A percentile compares a stretch with the other conserved stretches of the same genome.
phyloP scores from a whole-genome alignment of 805 yeast species.

The Candida qinlingensis region DNA sequence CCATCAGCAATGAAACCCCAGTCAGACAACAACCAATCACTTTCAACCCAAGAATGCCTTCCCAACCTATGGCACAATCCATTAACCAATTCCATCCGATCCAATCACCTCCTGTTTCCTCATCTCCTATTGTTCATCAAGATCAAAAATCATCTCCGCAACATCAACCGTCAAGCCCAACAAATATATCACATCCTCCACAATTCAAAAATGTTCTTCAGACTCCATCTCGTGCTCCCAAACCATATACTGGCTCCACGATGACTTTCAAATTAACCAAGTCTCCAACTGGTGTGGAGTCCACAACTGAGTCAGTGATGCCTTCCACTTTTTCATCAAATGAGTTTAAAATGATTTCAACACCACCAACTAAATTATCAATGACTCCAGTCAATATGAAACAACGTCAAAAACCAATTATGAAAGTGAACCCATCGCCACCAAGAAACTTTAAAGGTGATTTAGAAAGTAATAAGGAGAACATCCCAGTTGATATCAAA shows the following conservation, averaged over 20 bases:
- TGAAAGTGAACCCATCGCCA: constrained; percentile 18
- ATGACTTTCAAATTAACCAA: constrained; percentile 20
- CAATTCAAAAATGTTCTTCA: constrained; percentile 1
- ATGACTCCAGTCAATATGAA: constrained; percentile 12
- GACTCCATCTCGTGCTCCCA: constrained; percentile 20
- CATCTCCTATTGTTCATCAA: not conserved
- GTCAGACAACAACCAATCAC: constrained; percentile 7
- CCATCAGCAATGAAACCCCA: constrained; percentile 4
- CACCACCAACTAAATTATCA: constrained; percentile 1
- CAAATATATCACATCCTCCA: constrained; percentile 1
- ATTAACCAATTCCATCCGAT: not conserved
- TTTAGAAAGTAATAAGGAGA: constrained; percentile 5
- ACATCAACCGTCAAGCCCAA: not conserved
- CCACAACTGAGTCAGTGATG: too few relatives aligned
- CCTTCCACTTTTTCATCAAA: not conserved
- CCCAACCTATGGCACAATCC: not conserved
- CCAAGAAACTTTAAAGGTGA: constrained; percentile 8
- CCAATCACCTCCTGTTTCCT: not conserved
- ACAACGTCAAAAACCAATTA: constrained; percentile 17
- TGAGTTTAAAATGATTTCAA: not conserved
- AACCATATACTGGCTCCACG: constrained; percentile 7
- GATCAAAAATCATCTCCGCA: not conserved
- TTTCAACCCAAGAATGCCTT: not conserved
- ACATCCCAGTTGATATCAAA: not conserved
- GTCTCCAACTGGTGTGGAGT: not conserved